A percentile compares a stretch with the other conserved stretches of the same genome.
Evolutionary conservation across 2,329 filamentous ascomycete genomes (phyloP).

Genomic region (Fusarium temperatum): DNA sequence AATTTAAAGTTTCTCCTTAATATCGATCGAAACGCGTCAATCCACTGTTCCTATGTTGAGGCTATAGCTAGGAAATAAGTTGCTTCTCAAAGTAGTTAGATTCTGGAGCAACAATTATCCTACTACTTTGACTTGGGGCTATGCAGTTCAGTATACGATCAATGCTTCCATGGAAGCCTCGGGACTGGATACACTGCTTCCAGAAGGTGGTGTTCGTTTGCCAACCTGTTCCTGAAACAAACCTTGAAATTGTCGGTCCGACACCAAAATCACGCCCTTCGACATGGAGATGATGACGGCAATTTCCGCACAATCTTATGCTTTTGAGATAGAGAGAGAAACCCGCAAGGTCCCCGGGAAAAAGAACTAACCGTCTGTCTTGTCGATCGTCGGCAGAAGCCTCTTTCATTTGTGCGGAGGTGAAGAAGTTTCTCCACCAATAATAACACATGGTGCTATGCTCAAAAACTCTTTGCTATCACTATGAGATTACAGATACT

Average conservation of each 20-base stretch:
- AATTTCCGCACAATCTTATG: background rate
- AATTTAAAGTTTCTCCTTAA: background rate
- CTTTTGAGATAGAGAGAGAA: background rate
- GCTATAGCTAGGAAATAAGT: background rate
- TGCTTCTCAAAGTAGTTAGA: background rate
- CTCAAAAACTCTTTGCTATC: no score
- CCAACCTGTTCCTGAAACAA: background rate
- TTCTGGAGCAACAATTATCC: background rate
- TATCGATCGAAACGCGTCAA: background rate
- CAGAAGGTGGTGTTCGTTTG: background rate
- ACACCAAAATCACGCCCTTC: background rate
- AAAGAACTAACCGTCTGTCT: background rate
- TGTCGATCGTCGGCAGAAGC: no score
- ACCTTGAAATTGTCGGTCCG: background rate
- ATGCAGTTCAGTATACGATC: background rate
- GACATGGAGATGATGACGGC: background rate
- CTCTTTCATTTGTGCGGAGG: background rate
- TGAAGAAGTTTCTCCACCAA: background rate
- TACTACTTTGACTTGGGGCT: no score
- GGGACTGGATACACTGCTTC: background rate
- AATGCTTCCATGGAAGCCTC: background rate
- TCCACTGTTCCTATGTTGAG: background rate
- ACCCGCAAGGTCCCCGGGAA: accelerated
- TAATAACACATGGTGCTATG: background rate
- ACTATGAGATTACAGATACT: no score